Conservation (phyloP, 768 basidiomycete species). For the Ramaria rubella region DNA sequence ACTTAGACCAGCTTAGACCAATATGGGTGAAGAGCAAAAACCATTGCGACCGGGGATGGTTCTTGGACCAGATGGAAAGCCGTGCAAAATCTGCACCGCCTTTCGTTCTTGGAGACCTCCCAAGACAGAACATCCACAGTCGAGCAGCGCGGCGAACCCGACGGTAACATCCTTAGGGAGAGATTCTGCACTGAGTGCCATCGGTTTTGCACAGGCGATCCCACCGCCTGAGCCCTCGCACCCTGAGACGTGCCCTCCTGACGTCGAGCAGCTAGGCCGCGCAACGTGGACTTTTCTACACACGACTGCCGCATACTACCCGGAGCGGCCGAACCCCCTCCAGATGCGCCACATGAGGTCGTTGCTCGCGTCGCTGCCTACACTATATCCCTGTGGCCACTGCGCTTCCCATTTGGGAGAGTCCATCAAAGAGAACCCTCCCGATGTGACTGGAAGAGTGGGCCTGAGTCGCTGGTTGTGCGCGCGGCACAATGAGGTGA, state of each 20-base stretch:
- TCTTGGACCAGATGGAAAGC: slow-evolving; percentile 89
- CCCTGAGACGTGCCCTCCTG: slow-evolving; percentile 76
- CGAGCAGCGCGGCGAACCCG: slow-evolving; percentile 13
- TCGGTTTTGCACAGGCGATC: slow-evolving; percentile 6
- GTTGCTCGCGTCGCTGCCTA: slow-evolving; percentile 69
- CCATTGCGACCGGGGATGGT: slow-evolving; percentile 79
- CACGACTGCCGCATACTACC: slow-evolving; percentile 92
- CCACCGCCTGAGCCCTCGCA: slow-evolving; percentile 25
- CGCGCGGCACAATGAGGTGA: slow-evolving; percentile 89
- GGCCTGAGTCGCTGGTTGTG: slow-evolving; percentile 83
- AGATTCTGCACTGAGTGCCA: slow-evolving; percentile 13
- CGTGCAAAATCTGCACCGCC: slow-evolving; percentile 86
- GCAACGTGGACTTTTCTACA: slow-evolving; percentile 98
- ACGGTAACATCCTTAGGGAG: slow-evolving; percentile 30
- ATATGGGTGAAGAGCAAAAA: slow-evolving; percentile 7
- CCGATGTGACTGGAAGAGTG: slow-evolving; percentile 67
- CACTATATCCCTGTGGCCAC: slow-evolving; percentile 81
- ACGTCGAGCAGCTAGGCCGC: slow-evolving; percentile 81
- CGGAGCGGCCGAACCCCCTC: slow-evolving; percentile 63
- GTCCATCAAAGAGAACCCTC: slow-evolving; percentile 58
- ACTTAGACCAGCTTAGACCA: too few relatives aligned
- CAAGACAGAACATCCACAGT: slow-evolving; percentile 26
- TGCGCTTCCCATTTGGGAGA: slow-evolving; percentile 81
- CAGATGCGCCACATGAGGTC: slow-evolving; percentile 82
- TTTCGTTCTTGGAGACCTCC: slow-evolving; percentile 63